Evolutionary conservation across 2,329 filamentous ascomycete genomes (phyloP).

Genomic region (Trichoderma endophyticum): DNA sequence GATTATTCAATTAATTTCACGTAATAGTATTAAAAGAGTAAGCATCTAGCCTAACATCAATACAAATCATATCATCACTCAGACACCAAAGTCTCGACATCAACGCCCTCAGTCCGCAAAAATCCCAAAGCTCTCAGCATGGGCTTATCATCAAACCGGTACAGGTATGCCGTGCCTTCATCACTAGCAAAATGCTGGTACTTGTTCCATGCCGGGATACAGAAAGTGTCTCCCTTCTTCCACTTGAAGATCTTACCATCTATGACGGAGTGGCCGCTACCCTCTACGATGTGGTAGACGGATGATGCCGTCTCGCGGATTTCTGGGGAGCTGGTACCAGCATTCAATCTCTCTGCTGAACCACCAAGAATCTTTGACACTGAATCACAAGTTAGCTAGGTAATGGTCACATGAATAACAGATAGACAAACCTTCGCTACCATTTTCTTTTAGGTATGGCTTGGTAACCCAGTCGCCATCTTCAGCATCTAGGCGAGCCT

Average conservation of each 20-base stretch:
- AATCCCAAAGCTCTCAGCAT: slow-evolving; percentile 52
- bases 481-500: slow-evolving; percentile 37
- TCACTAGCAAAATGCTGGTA: slow-evolving; percentile 46
- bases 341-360: slow-evolving; percentile 43
- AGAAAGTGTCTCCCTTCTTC: slow-evolving; percentile 53
- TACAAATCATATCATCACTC: neutral
- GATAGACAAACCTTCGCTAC: slow-evolving; percentile 28
- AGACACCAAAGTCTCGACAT: slow-evolving; percentile 38
- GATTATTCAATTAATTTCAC: neutral
- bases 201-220: slow-evolving; percentile 49
- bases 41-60: neutral
- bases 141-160: slow-evolving; percentile 53
- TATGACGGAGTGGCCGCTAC: slow-evolving; percentile 41
- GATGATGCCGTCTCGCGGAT: slow-evolving; percentile 50
- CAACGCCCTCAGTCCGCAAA: slow-evolving; percentile 40
- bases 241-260: slow-evolving; percentile 38
- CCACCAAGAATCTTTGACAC: slow-evolving; percentile 43
- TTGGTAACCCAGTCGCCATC: slow-evolving; percentile 28
- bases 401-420: neutral
- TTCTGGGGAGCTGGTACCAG: slow-evolving; percentile 34
- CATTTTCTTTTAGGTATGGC: slow-evolving; percentile 34
- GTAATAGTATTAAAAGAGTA: neutral
- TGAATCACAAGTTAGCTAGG: neutral
- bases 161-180: slow-evolving; percentile 44
- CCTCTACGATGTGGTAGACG: slow-evolving; percentile 52